A percentile compares a stretch with the other conserved stretches of the same genome.
These are phyloP conservation scores for Gymnopilus dilepis DNA, from an alignment of 768 basidiomycete genomes.

Conservation along the genomic window DNA sequence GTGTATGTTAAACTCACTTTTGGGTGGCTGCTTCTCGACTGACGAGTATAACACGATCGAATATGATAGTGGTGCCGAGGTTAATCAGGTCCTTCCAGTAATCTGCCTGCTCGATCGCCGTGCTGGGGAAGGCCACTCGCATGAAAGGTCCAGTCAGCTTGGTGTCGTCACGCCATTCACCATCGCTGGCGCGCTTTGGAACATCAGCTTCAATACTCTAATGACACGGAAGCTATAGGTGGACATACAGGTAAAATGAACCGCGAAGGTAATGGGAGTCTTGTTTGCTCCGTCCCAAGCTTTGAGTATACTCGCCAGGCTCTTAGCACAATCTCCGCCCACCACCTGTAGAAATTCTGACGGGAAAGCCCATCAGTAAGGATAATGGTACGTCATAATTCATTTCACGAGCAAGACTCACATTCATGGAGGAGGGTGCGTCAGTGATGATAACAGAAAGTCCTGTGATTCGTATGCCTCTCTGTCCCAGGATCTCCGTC, in stretches of 20 bases:
- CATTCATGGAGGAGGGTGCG: slow-evolving; percentile 23
- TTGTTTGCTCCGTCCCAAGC: slow-evolving; percentile 15
- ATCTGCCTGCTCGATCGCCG: slow-evolving; percentile 58
- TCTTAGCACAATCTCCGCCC: slow-evolving; percentile 48
- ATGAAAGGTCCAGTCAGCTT: slow-evolving; percentile 68
- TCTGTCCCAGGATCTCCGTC: slow-evolving; percentile 19
- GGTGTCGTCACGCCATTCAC: slow-evolving; percentile 63
- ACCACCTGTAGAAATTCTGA: slow-evolving; percentile 49
- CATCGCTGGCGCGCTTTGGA: slow-evolving; percentile 28
- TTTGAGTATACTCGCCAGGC: slow-evolving; percentile 43
- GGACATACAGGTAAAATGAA: slow-evolving; percentile 15
- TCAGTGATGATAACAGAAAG: slow-evolving; percentile 29
- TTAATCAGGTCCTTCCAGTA: slow-evolving; percentile 68
- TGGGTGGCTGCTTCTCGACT: slow-evolving; percentile 68
- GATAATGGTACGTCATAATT: background rate
- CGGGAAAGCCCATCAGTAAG: background rate
- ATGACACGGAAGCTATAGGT: background rate
- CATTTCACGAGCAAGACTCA: slow-evolving; percentile 6
- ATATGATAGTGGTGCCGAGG: slow-evolving; percentile 54
- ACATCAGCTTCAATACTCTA: background rate
- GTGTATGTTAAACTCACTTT: slow-evolving; percentile 28
- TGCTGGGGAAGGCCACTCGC: slow-evolving; percentile 64
- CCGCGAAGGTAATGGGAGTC: slow-evolving; percentile 3
- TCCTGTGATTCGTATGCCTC: slow-evolving; percentile 21
- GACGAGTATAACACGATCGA: slow-evolving; percentile 63